phyloP scores from a whole-genome alignment of 257 asterid species.

The Nyctanthes arbortristis region DNA sequence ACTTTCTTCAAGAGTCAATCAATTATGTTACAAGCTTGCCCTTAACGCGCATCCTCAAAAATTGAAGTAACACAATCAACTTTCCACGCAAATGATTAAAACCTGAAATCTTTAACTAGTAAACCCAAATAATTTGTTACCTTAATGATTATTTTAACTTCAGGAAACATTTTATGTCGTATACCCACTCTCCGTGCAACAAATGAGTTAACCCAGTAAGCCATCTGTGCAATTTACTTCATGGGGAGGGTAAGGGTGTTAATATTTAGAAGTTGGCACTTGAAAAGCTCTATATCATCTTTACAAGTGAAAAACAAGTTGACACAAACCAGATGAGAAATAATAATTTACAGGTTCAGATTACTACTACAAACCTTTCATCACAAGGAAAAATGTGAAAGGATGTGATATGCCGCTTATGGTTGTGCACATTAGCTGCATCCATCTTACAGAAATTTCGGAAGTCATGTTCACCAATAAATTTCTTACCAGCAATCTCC shows the following conservation, averaged over 20 bases:
- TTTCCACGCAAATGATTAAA: neutral
- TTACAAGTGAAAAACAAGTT: neutral
- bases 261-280: neutral
- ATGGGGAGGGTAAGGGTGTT: neutral
- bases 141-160: constrained; percentile 3
- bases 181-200: no score
- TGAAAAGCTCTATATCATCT: constrained; percentile 1
- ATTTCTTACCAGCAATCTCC: constrained; percentile 81
- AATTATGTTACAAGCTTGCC: neutral
- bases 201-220: constrained; percentile 15
- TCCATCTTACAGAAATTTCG: constrained; percentile 99
- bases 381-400: constrained; percentile 63
- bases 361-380: constrained; percentile 60
- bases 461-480: constrained; percentile 93
- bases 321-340: neutral
- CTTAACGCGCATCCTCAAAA: neutral
- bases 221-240: constrained; percentile 7
- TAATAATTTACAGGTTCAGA: constrained; percentile 14
- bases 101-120: neutral
- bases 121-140: neutral
- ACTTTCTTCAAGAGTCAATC: neutral
- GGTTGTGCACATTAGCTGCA: constrained; percentile 87
- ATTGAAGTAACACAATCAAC: neutral
- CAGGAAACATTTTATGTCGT: no score
- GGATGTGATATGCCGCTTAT: constrained; percentile 55